A percentile compares a stretch with the other conserved stretches of the same genome.
Evolutionary conservation across 306 rosid genomes (phyloP).

Genomic region (Erythrophleum fordii): DNA sequence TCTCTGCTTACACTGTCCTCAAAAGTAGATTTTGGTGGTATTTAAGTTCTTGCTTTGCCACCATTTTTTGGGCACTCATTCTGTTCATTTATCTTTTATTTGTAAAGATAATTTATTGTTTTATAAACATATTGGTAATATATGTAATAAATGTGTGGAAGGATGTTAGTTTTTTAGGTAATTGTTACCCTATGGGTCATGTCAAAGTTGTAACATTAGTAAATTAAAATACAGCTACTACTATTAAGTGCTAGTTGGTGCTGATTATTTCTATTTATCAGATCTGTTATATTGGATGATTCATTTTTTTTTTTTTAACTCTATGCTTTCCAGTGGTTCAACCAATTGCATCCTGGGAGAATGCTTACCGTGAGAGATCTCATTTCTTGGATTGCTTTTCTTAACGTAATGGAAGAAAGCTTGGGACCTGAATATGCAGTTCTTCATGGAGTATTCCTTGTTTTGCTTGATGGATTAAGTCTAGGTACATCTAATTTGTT

Average conservation of each 20-base stretch:
- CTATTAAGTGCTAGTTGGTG: background rate
- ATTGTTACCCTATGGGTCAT: background rate
- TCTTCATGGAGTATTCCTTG: slow-evolving; percentile 91
- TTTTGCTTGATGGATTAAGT: slow-evolving; percentile 93
- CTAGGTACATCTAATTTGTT: slow-evolving; percentile 57
- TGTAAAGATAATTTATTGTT: background rate
- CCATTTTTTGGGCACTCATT: background rate
- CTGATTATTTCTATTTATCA: background rate
- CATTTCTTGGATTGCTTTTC: slow-evolving; percentile 85
- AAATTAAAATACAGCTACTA: slow-evolving; percentile 2
- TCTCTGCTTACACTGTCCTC: background rate
- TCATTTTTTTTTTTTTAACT: slow-evolving; percentile 26
- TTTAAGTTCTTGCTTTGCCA: slow-evolving; percentile 4
- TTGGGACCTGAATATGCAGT: slow-evolving; percentile 75
- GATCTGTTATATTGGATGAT: background rate
- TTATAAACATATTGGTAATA: background rate
- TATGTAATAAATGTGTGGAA: background rate
- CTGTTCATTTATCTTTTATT: background rate
- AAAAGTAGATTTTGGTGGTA: background rate
- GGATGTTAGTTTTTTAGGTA: background rate
- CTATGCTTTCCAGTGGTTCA: slow-evolving; percentile 73
- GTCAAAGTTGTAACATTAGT: background rate
- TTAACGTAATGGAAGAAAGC: slow-evolving; percentile 55
- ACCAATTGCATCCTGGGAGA: slow-evolving; percentile 65
- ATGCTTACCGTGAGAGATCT: slow-evolving; percentile 92